Evolutionary conservation across 2,329 filamentous ascomycete genomes (phyloP).

Genomic region (Pseudocercospora pini-densiflorae): DNA sequence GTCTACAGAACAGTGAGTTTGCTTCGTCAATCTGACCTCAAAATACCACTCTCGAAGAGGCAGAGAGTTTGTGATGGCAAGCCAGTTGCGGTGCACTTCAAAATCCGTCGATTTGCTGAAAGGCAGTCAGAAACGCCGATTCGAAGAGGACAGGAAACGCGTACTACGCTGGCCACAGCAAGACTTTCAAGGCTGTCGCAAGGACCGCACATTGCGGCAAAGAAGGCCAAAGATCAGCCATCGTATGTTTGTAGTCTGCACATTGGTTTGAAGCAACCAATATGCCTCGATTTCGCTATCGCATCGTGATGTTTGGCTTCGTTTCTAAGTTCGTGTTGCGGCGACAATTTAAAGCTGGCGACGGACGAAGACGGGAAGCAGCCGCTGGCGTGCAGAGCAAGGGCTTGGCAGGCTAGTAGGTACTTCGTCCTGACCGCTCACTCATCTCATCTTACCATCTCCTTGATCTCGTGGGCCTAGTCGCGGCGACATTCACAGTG

Average conservation of each 20-base stretch:
- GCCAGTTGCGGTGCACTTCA: constrained; percentile 98
- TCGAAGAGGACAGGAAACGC: constrained; percentile 44
- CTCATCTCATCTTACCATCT: background rate
- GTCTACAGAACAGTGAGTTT: constrained; percentile 4
- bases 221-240: constrained; percentile 85
- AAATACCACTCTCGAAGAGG: constrained; percentile 92
- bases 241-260: constrained; percentile 42
- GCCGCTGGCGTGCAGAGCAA: background rate
- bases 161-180: constrained; percentile 94
- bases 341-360: background rate
- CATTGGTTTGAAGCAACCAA: constrained; percentile 16
- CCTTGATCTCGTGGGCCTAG: background rate
- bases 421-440: background rate
- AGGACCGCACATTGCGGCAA: constrained; percentile 85
- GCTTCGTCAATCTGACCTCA: constrained; percentile 60
- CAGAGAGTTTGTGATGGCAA: constrained; percentile 90
- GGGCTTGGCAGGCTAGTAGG: background rate
- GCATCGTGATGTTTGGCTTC: constrained; percentile 12
- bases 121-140: background rate
- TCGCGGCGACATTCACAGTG: background rate
- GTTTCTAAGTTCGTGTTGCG: background rate
- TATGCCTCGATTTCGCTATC: constrained; percentile 4
- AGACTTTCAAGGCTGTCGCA: constrained; percentile 84
- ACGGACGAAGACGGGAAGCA: background rate
- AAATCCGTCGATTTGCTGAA: constrained; percentile 97